Base-by-base conservation (phyloP, 345 rosid genomes). In the Pistacia vera region DNA sequence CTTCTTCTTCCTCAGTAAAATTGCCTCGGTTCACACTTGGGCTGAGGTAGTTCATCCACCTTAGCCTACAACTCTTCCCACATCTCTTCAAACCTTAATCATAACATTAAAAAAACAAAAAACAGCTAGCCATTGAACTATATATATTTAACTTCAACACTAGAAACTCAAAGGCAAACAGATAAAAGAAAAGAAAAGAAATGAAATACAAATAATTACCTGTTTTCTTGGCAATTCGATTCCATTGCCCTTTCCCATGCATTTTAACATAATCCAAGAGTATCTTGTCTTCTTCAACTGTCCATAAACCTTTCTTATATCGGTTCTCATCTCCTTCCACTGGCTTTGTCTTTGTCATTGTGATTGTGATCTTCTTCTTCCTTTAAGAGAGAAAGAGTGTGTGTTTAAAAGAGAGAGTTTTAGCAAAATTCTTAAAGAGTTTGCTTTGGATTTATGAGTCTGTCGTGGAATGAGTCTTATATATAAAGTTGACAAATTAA, bases 31-130 rank as follows among this genome's bases (percentile, higher is more conserved):
- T 86, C 52, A 89, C 88, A 46, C 20, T 79, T 44, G 90, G 92
- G 75, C 87, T 81, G 67, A 88, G 76, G 73, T 86, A 88, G 70
- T 89, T 91, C 84, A 89, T 79, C 95, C 93, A 87, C 77, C 90
- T 85, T 70, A 91, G 75, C 75, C 93, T 79, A 35, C 91, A 88
- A 61, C 91, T 91, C 79, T 89, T 91, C 33, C 95, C 95, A 74
- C 90, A 75, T 82, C 93, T 89, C 75, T 80, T 89, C 76, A 87
- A 85, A 67, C 87, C 93, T 87, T 71, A 44, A 57, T n/a, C 67
- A 65, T 63, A 57, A 52, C 22, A 35, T 68, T 63, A 28, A 52
- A 41, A 59, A 58, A 36, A 41, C 16, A 33, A 66, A 63, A 18
- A 41, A 41, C 22, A 68, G 17, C n/a, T 8, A 55, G 11, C 30